Base-by-base conservation (phyloP, 2,329 filamentous ascomycete genomes). In the Fusarium protoensiforme region DNA sequence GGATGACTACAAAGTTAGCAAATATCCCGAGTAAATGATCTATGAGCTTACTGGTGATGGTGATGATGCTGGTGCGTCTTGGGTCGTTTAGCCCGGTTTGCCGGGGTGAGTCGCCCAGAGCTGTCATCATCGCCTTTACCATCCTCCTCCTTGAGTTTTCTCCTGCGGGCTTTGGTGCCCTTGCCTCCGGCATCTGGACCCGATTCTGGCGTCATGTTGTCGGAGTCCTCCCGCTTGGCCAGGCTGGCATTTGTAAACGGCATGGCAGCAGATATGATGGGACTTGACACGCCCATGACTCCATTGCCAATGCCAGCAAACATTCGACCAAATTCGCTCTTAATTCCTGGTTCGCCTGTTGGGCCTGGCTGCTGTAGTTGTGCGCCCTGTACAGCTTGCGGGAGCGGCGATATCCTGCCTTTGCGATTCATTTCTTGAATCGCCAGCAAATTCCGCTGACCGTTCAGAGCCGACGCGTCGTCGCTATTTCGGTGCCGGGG, bases 281-380 rank as follows among this genome's bases (percentile, higher is more conserved):
- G 88, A 75, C 87, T 90, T 16, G 88, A 86, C 38, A 86, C 83
- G 27, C 85, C 85, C 67, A 88, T 85, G 43, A 88, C 86, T 69
- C 86, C 89, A 74, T 85, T 89, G 67, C 86, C 95, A 74, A 98
- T 94, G n/a, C 96, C 96, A 20, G 94, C 94, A 83, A 98, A 98
- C 88, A 98, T 97, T 71, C 94, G 92, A 31, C 95, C 95, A 80
- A 98, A 95, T 80, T 98, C 96, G 80, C 92, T 97, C 86, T 98
- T 98, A 79, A 98, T 97, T 48, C 93, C 93, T 13, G 94, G 93
- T 80, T 98, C 95, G 18, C 92, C 93, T 16, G 91, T 90, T 7
- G 94, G 94, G 5, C 93, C 94, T 61, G 93, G 89, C 41, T 93
- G 89, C 76, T 95, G 93, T 18, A 92, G 91, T 80, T 98, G 95